Evolutionary conservation across 2,329 filamentous ascomycete species (phyloP).

Genomic region (Lachnellula occidentalis): DNA sequence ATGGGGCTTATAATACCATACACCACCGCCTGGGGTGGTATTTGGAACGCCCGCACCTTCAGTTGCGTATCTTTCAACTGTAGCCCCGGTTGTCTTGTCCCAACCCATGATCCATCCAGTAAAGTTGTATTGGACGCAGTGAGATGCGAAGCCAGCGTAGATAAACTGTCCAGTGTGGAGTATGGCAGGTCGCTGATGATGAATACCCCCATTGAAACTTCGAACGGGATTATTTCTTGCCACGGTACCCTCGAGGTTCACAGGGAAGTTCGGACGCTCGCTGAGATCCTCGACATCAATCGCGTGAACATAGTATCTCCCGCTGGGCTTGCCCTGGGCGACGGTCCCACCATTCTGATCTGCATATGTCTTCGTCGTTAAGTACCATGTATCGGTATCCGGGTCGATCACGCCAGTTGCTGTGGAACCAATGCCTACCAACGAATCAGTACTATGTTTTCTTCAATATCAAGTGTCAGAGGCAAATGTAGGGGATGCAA

Average conservation of each 20-base stretch:
- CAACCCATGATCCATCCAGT: conserved; percentile 45
- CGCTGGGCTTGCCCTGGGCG: conserved; percentile 37
- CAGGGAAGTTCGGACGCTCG: conserved; percentile 38
- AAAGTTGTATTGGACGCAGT: conserved; percentile 47
- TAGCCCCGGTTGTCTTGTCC: conserved; percentile 39
- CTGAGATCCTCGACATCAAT: conserved; percentile 40
- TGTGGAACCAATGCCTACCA: conserved; percentile 37
- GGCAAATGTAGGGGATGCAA: too few species aligned
- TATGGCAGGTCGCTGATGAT: conserved; percentile 42
- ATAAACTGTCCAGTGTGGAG: conserved; percentile 42
- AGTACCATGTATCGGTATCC: conserved; percentile 43
- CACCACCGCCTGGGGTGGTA: conserved; percentile 36
- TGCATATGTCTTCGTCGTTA: conserved; percentile 44
- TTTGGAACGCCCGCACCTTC: conserved; percentile 39
- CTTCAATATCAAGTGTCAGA: too few species aligned
- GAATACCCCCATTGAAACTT: conserved; percentile 42
- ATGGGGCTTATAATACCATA: too few species aligned
- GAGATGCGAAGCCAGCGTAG: conserved; percentile 45
- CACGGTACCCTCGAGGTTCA: conserved; percentile 37
- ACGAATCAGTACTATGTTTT: too few species aligned
- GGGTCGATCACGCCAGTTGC: conserved; percentile 48
- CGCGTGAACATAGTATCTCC: conserved; percentile 41
- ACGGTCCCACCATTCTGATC: conserved; percentile 31
- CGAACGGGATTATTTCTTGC: conserved; percentile 42
- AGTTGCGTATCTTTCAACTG: conserved; percentile 40